These are phyloP conservation scores for Rhipidocladum racemiflorum DNA, from an alignment of 176 grass and related monocot species.

Conservation along the genomic window DNA sequence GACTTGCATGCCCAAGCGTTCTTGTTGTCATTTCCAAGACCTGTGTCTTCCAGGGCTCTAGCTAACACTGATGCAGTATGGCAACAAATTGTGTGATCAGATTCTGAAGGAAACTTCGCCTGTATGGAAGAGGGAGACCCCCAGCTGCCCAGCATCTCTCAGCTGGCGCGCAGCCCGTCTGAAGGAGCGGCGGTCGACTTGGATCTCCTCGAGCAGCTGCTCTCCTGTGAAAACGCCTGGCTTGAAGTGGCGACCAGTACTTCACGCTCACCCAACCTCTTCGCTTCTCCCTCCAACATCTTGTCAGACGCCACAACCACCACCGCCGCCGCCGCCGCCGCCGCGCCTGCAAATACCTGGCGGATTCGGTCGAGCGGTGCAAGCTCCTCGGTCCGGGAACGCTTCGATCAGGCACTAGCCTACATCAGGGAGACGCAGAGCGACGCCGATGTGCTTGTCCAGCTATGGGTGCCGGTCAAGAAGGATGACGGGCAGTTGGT, in stretches of 20 bases:
- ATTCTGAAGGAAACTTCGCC: constrained; percentile 47
- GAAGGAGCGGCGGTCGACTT: constrained; percentile 55
- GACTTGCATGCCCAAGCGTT: constrained; percentile 25
- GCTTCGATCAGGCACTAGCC: constrained; percentile 51
- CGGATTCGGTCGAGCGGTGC: constrained; percentile 32
- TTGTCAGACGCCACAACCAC: constrained; percentile 35
- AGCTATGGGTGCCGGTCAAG: constrained; percentile 79
- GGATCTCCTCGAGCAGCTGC: constrained; percentile 83
- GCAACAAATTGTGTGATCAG: constrained; percentile 45
- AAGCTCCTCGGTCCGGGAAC: constrained; percentile 46
- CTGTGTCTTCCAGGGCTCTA: constrained; percentile 15
- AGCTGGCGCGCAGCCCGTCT: constrained; percentile 30
- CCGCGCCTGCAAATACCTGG: not conserved
- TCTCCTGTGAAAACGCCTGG: constrained; percentile 60
- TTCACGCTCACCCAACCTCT: constrained; percentile 39
- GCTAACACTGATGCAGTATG: constrained; percentile 36
- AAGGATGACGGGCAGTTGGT: constrained; percentile 42
- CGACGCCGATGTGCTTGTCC: constrained; percentile 65
- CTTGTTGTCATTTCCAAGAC: constrained; percentile 1
- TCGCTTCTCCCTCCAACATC: constrained; percentile 44
- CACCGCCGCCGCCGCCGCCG: not conserved
- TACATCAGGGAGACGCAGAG: constrained; percentile 62
- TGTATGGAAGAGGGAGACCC: constrained; percentile 60
- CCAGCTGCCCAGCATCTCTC: constrained; percentile 44
- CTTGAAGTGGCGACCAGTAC: constrained; percentile 41